Evolutionary conservation across 2,329 filamentous ascomycete genomes (phyloP).

Genomic region (Stemphylium lycopersici): DNA sequence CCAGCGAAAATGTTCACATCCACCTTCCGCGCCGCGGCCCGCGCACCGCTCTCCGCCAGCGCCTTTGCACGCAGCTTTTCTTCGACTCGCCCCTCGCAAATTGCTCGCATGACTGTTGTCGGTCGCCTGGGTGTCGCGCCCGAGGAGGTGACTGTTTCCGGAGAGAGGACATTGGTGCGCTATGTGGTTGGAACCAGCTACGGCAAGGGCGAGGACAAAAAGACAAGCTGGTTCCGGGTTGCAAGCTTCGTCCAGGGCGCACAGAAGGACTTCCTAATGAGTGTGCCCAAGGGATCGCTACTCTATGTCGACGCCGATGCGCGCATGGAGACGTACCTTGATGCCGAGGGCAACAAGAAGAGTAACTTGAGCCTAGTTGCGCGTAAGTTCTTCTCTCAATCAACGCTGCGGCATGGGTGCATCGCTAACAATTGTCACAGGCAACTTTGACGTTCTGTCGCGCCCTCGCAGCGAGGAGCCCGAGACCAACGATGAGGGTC

Average conservation of each 20-base stretch:
- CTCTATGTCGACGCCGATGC: constrained; percentile 87
- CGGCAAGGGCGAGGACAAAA: constrained; percentile 71
- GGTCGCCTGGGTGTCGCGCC: constrained; percentile 83
- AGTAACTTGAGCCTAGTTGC: constrained; percentile 74
- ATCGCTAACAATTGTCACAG: constrained; percentile 19
- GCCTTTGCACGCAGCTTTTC: constrained; percentile 72
- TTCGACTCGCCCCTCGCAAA: constrained; percentile 64
- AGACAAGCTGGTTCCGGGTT: constrained; percentile 86
- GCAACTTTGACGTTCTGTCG: constrained; percentile 44
- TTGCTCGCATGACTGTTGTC: constrained; percentile 84
- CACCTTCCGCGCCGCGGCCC: constrained; percentile 58
- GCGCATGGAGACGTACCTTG: constrained; percentile 66
- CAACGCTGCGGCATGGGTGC: background rate
- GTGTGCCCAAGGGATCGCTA: constrained; percentile 79
- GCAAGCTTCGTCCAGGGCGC: constrained; percentile 74
- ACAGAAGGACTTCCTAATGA: constrained; percentile 73
- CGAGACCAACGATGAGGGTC: constrained; percentile 42
- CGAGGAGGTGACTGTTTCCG: constrained; percentile 74
- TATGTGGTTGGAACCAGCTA: constrained; percentile 76
- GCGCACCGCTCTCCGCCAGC: constrained; percentile 52
- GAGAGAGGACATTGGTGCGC: constrained; percentile 76
- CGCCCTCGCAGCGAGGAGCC: constrained; percentile 32
- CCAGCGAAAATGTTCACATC: constrained; percentile 36
- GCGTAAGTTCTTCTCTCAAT: constrained; percentile 63
- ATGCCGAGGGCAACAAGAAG: constrained; percentile 70